phyloP scores from a whole-genome alignment of 1,139 yeast species.

The Scheffersomyces illinoinensis region DNA sequence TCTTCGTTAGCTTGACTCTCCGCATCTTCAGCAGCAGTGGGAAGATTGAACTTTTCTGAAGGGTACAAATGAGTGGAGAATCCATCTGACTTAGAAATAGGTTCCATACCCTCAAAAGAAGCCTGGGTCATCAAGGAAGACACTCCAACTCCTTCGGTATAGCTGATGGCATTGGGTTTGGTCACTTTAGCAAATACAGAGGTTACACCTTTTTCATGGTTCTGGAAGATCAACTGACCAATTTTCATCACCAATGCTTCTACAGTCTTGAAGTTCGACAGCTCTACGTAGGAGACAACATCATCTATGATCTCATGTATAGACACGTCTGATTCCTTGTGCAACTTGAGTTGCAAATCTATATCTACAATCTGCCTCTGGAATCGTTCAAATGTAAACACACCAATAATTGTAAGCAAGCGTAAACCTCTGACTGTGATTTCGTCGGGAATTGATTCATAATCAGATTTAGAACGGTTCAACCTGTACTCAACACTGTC shows the following conservation, averaged over 20 bases:
- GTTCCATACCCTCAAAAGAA: slow-evolving; percentile 29
- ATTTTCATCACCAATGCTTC: slow-evolving; percentile 84
- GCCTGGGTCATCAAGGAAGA: slow-evolving; percentile 52
- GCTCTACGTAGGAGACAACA: slow-evolving; percentile 62
- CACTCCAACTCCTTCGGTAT: slow-evolving; percentile 90
- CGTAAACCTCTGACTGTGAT: slow-evolving; percentile 55
- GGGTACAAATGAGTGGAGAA: slow-evolving; percentile 30
- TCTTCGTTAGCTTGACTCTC: slow-evolving; percentile 9
- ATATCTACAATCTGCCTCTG: slow-evolving; percentile 75
- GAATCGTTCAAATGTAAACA: slow-evolving; percentile 83
- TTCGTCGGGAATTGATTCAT: slow-evolving; percentile 29
- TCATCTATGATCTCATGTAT: slow-evolving; percentile 44
- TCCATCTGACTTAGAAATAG: slow-evolving; percentile 15
- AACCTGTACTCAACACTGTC: slow-evolving; percentile 44
- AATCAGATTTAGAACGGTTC: slow-evolving; percentile 23
- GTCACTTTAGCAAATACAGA: slow-evolving; percentile 60
- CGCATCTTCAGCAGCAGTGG: slow-evolving; percentile 13
- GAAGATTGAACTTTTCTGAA: slow-evolving; percentile 12
- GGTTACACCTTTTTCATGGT: slow-evolving; percentile 27
- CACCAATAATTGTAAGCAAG: slow-evolving; percentile 80
- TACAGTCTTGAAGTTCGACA: slow-evolving; percentile 81
- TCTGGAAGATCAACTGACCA: slow-evolving; percentile 59
- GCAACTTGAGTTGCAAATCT: slow-evolving; percentile 50
- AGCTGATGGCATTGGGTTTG: slow-evolving; percentile 86
- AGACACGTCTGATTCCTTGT: slow-evolving; percentile 21